Base-by-base conservation (phyloP, 2,329 filamentous ascomycete species). In the Macrophomina pseudophaseolina region DNA sequence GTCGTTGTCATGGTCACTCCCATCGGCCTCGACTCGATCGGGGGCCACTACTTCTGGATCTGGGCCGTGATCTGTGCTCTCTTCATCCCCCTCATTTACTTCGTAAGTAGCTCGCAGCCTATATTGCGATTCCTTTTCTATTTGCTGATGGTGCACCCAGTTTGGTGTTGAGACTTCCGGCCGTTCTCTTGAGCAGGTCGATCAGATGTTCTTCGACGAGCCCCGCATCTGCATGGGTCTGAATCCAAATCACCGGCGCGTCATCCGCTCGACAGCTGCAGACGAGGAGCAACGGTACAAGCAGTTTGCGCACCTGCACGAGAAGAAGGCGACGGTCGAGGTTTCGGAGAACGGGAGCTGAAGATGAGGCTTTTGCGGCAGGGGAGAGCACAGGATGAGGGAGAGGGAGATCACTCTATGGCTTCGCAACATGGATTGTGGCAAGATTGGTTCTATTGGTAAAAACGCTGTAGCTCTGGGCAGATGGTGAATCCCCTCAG, bases 171-270 rank as follows among this genome's bases (percentile, higher is more conserved):
- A 66, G 28, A 66, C 64, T 8, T 66, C 64, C 28, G 64, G 64
- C 38, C 49, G 64, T 6, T 54, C 64, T 11, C 53, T 66, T 9
- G 64, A 66, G 52, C 64, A 66, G 28, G 53, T 66, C 5, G 64
- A 66, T 44, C 48, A 69, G 11, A 73, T 76, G 72, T 76, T 78
- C 69, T 73, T 70, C 33, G 72, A 78, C 48, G 69, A 73, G 33
- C 74, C 75, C 8, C 70, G 75, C 18, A 42, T 73, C 0, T 71
- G 72, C 14, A 77, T 78, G 75, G 75, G 76, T 0, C 60, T 77
- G 54, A 73, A 76, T 51, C 69, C 70, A 65, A 72, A 74, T 38
- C 71, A 73, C 12, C 66, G 69, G n/a, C 64, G 38, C 4, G 73
- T 74, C 2, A 65, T 73, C 2, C 64, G 70, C 11, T 66, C 52